These are phyloP conservation scores for Hamigera avellanea DNA, from an alignment of 495 filamentous ascomycete species.

Conservation along the genomic window DNA sequence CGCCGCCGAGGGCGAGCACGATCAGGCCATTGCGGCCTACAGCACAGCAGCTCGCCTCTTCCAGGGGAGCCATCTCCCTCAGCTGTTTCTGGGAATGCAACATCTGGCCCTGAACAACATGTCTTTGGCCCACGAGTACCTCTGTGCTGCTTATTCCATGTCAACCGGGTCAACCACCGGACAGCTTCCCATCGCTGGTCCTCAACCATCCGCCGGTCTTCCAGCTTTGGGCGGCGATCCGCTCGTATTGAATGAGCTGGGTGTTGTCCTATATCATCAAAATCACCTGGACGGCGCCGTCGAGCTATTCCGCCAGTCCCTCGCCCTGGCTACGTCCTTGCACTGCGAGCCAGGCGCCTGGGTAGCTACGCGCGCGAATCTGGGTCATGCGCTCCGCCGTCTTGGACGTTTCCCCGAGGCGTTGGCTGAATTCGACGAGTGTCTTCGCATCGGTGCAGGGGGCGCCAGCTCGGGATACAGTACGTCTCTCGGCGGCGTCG, in stretches of 20 bases:
- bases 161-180: conserved; percentile 43
- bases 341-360: conserved; percentile 72
- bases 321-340: conserved; percentile 67
- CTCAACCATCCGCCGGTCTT: conserved; percentile 42
- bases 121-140: conserved; percentile 88
- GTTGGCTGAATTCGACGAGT: conserved; percentile 68
- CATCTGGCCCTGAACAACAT: conserved; percentile 93
- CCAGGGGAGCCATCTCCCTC: conserved; percentile 91
- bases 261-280: conserved; percentile 88
- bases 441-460: conserved; percentile 63
- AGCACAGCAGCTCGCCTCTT: conserved; percentile 91
- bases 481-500: conserved; percentile 28
- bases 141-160: conserved; percentile 71
- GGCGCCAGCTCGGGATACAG: conserved; percentile 44
- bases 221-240: conserved; percentile 50
- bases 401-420: conserved; percentile 58
- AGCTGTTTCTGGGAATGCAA: conserved; percentile 97
- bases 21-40: conserved; percentile 97
- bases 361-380: conserved; percentile 77
- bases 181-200: conserved; percentile 14
- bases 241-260: conserved; percentile 87
- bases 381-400: conserved; percentile 78
- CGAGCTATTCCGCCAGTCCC: conserved; percentile 58
- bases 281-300: conserved; percentile 63
- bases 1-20: conserved; percentile 98